Conservation (phyloP, 1,284 basidiomycete species). For the Trichosporon sp. region DNA sequence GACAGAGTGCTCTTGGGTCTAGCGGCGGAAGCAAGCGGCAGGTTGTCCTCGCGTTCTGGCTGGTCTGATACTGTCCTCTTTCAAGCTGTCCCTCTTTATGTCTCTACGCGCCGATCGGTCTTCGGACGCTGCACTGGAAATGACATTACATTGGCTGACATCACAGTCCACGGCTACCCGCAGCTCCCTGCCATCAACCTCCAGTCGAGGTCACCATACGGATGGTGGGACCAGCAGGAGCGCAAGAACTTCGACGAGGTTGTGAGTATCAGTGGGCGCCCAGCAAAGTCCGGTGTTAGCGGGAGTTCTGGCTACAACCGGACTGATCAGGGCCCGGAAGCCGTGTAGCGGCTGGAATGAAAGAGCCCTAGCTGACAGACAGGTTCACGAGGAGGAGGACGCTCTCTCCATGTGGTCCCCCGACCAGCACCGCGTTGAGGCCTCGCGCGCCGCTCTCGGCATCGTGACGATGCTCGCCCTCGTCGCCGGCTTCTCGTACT, state of each 20-base stretch:
- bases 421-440: constrained; percentile 61
- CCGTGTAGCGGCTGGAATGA: too few species aligned
- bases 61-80: not conserved
- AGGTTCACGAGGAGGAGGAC: constrained; percentile 84
- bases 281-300: too few species aligned
- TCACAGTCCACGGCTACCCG: constrained; percentile 66
- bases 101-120: not conserved
- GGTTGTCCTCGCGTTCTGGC: too few species aligned
- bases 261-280: constrained; percentile 59
- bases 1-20: not conserved
- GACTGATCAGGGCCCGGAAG: too few species aligned
- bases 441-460: constrained; percentile 41
- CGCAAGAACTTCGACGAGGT: constrained; percentile 82
- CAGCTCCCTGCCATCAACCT: constrained; percentile 71
- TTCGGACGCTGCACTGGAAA: not conserved
- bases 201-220: constrained; percentile 68
- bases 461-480: constrained; percentile 31
- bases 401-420: constrained; percentile 85
- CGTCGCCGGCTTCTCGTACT: constrained; percentile 46
- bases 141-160: constrained; percentile 17
- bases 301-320: not conserved
- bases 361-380: constrained; percentile 23
- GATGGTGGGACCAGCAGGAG: constrained; percentile 81
- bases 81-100: not conserved
- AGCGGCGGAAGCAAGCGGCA: not conserved